phyloP scores from a whole-genome alignment of 2,329 filamentous ascomycete species.

The Apiospora pterosperma region DNA sequence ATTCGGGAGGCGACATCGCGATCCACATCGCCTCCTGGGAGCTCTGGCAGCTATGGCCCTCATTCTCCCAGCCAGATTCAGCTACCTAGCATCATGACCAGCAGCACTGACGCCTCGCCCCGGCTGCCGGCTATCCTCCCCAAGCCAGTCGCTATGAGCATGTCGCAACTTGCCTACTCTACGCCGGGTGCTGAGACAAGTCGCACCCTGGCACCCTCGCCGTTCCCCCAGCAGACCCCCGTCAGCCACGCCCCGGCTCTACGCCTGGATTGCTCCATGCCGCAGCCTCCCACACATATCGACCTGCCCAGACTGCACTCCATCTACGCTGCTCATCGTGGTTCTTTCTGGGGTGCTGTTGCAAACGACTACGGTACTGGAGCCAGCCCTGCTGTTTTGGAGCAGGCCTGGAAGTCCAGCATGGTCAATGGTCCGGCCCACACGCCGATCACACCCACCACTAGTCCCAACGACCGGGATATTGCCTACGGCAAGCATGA shows the following conservation, averaged over 20 bases:
- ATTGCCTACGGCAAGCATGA: conserved; percentile 40
- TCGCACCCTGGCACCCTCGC: conserved; percentile 41
- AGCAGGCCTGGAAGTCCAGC: conserved; percentile 65
- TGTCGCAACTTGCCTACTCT: conserved; percentile 37
- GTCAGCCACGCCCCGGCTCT: conserved; percentile 42
- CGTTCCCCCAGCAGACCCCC: conserved; percentile 35
- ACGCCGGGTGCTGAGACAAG: conserved; percentile 37
- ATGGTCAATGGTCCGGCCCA: conserved; percentile 35
- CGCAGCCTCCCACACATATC: conserved; percentile 41
- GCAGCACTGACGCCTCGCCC: conserved; percentile 39
- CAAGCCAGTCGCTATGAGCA: conserved; percentile 54
- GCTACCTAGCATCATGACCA: conserved; percentile 50
- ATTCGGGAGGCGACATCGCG: conserved; percentile 46
- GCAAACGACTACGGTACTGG: conserved; percentile 68
- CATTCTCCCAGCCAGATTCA: conserved; percentile 44
- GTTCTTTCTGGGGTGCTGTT: conserved; percentile 70
- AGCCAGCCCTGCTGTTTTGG: conserved; percentile 59
- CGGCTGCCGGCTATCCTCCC: conserved; percentile 62
- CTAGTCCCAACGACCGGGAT: conserved; percentile 48
- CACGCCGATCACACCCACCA: conserved; percentile 39
- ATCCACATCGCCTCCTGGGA: conserved; percentile 46
- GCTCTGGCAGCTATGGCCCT: conserved; percentile 41
- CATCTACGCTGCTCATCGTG: conserved; percentile 68
- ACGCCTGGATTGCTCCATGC: conserved; percentile 57
- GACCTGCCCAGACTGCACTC: conserved; percentile 64